Base-by-base conservation (phyloP, 768 basidiomycete species). In the Phanerochaete sordida region DNA sequence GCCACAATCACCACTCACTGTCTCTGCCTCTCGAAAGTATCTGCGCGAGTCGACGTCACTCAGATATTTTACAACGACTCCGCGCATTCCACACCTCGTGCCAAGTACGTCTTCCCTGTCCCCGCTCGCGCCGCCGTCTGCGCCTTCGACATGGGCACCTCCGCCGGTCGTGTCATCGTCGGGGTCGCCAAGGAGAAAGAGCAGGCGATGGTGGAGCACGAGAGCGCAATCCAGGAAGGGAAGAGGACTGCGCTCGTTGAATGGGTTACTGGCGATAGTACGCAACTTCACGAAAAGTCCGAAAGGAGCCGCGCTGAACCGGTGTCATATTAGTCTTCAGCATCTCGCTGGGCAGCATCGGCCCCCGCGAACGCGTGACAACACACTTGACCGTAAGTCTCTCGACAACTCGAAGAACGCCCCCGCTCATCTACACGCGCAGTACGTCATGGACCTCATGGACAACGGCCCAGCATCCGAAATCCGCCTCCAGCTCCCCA, bases 81-180 rank as follows among this genome's bases (percentile, higher is more conserved):
- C 4, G 8, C 4, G 12, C 26, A 11, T 5, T n/a, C 48, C 11
- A 84, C 82, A 0, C 66, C 70, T 43, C 72, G 78, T 48, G 82
- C 80, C 27, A 76, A 81, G 33, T 87, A 85, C 66, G 74, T 77
- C 33, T 86, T 87, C 62, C 84, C 85, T 9, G 76, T 86, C 4
- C 86, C 85, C 0, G 81, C 79, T 1, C 74, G 72, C 35, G 81
- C 80, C 0, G 84, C 83, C 0, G 75, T 85, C 9, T 85, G 83
- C 60, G 77, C 76, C 0, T 87, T 87, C 64, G 72, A 78, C 33
- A 76, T 85, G 69, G 71, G 71, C 44, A 72, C 75, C 9, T 74
- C 75, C 13, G 77, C 83, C 58, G 79, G 77, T 9, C 70, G 75
- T 0, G 64, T 74, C 7, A 69, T 86, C 5, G 63, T 67, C 11